Evolutionary conservation across 345 rosid species (phyloP).

Genomic region (Noccaea caerulescens): DNA sequence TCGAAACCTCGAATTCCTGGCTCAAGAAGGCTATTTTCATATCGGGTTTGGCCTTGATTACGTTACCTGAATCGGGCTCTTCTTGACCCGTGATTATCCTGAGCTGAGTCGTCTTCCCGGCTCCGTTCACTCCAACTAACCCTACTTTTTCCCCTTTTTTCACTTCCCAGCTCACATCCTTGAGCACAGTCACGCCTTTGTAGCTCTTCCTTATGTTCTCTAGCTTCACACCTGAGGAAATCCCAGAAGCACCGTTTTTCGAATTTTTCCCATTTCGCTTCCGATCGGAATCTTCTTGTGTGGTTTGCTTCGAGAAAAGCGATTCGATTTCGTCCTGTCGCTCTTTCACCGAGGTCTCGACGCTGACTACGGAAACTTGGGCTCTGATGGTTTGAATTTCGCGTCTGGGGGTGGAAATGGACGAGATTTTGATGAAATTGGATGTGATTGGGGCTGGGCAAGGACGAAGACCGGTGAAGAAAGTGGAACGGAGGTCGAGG

Average conservation of each 20-base stretch:
- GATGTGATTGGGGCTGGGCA: conserved; percentile 40
- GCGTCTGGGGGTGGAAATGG: conserved; percentile 40
- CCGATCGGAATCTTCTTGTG: conserved; percentile 42
- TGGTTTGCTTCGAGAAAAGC: conserved; percentile 53
- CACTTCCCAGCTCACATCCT: conserved; percentile 88
- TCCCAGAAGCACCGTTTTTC: conserved; percentile 63
- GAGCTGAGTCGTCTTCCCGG: conserved; percentile 95
- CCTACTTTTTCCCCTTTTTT: conserved; percentile 92
- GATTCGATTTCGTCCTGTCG: conserved; percentile 68
- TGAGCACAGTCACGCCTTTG: conserved; percentile 81
- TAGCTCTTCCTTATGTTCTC: conserved; percentile 81
- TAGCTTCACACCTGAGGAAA: conserved; percentile 85
- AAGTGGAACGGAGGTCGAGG: conserved; percentile 62
- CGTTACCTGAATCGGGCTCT: conserved; percentile 88
- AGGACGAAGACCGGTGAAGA: conserved; percentile 53
- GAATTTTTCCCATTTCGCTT: conserved; percentile 51
- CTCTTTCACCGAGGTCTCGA: conserved; percentile 53
- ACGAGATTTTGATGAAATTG: conserved; percentile 43
- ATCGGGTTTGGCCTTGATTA: conserved; percentile 69
- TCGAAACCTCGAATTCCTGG: conserved; percentile 92
- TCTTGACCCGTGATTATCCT: conserved; percentile 86
- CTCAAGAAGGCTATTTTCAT: conserved; percentile 82
- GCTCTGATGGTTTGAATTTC: conserved; percentile 40
- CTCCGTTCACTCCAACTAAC: conserved; percentile 89
- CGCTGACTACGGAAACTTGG: conserved; percentile 58